Conservation (phyloP, 805 yeast genomes). For the Maudiozyma pseudohumilis region DNA sequence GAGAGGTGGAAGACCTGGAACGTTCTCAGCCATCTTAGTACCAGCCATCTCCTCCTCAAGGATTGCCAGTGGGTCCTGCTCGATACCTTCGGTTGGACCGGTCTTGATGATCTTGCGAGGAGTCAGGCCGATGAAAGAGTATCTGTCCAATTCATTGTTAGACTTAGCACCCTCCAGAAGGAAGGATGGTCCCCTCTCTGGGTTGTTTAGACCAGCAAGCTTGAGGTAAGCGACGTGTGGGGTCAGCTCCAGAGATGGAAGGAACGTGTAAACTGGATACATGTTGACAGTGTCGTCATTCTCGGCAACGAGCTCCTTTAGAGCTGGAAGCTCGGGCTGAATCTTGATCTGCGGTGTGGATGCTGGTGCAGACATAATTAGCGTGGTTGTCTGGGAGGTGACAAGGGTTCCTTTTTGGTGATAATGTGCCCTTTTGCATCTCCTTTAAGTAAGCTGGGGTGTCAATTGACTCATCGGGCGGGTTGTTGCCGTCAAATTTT, state of each 20-base stretch:
- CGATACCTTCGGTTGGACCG: constrained; percentile 41
- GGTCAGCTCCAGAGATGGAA: constrained; percentile 68
- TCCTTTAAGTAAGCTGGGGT: too few species aligned
- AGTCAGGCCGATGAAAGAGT: constrained; percentile 78
- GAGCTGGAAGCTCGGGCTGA: constrained; percentile 44
- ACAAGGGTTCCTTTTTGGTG: too few species aligned
- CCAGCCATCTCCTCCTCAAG: constrained; percentile 65
- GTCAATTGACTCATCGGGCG: too few species aligned
- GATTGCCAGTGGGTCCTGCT: constrained; percentile 69
- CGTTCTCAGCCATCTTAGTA: constrained; percentile 52
- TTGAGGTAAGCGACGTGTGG: constrained; percentile 88
- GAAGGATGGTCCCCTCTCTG: constrained; percentile 56
- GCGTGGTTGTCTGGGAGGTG: too few species aligned
- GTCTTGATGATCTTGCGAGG: constrained; percentile 80
- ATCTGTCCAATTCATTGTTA: constrained; percentile 83
- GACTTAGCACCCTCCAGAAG: constrained; percentile 81
- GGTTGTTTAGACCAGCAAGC: constrained; percentile 51
- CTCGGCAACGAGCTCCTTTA: constrained; percentile 32
- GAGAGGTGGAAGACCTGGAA: constrained; percentile 73
- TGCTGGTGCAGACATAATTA: background rate
- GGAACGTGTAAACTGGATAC: constrained; percentile 70
- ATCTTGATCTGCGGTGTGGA: constrained; percentile 23
- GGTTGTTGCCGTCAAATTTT: too few species aligned
- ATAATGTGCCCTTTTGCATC: too few species aligned
- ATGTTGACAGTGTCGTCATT: constrained; percentile 45